Conservation (phyloP, 139 green algal genomes). For the Desmodesmus armatus region DNA sequence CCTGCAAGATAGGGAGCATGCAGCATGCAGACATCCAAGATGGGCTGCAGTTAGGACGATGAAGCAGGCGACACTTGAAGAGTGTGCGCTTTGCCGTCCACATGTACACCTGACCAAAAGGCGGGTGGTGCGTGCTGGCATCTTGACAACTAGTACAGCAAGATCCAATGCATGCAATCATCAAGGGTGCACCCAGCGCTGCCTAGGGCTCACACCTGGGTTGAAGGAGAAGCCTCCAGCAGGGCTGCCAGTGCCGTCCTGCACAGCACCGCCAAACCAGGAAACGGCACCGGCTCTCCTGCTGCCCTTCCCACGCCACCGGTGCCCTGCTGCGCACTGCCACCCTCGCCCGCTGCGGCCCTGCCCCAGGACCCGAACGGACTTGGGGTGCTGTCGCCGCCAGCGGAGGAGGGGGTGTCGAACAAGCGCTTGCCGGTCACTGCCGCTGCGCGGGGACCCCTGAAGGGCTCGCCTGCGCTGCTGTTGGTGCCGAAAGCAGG, state of each 20-base stretch:
- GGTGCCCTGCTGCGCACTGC: background rate
- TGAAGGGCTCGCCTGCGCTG: background rate
- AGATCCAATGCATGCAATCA: too few species aligned
- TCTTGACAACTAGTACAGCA: too few species aligned
- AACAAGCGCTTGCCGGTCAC: constrained; percentile 34
- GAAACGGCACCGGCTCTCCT: constrained; percentile 6
- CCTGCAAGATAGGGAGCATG: too few species aligned
- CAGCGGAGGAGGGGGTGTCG: constrained; percentile 33
- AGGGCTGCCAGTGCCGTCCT: constrained; percentile 2
- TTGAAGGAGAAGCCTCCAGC: constrained; percentile 32
- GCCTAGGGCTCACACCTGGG: constrained; percentile 34
- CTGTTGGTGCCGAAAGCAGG: background rate
- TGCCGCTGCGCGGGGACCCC: background rate
- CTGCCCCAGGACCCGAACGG: background rate
- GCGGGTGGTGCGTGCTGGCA: too few species aligned
- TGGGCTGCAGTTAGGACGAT: too few species aligned
- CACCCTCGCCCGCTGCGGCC: background rate
- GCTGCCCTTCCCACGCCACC: background rate
- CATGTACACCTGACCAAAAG: too few species aligned
- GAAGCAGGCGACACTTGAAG: too few species aligned
- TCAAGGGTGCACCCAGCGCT: too few species aligned
- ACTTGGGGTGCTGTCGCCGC: background rate
- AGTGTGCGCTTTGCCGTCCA: too few species aligned
- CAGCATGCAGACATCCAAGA: too few species aligned
- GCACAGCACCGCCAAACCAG: constrained; percentile 34